Base-by-base conservation (phyloP, 768 basidiomycete genomes). In the Suillus spraguei region DNA sequence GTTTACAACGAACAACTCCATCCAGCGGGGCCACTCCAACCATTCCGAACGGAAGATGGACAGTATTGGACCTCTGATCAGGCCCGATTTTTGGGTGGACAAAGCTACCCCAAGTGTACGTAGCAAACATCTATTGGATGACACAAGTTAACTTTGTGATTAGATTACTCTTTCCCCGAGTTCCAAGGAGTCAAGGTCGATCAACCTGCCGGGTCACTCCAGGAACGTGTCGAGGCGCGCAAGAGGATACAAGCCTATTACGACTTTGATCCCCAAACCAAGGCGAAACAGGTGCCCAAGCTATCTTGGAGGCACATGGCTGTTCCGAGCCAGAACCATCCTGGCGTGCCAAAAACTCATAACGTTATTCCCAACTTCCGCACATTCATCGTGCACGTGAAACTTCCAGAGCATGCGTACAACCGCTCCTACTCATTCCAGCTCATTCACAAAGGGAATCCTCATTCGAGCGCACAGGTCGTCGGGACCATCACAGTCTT, bases 121-220 rank as follows among this genome's bases (percentile, higher is more conserved):
- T 41, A 22, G 10, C 2, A n/a, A 9, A 16, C 22, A 5, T 41
- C 11, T 6, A 17, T 47, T 17, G 32, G n/a, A 7, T 11, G 3
- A 22, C 35, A 42, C 64, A 10, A 1, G n/a, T 33, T 39, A 32
- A 36, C 16, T 60, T 42, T 5, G 28, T 28, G 11, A 32, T 20
- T 33, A 74, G 73, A 71, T 14, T 74, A 74, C 55, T 70, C 74
- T 14, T 74, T 75, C 52, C 59, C 65, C n/a, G 64, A 67, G 42
- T 69, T 74, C 38, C 44, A 56, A 54, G 71, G 72, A 22, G 59
- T 74, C 20, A 68, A 74, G 35, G 73, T 76, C 9, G 67, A 76
- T 52, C 59, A 63, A 42, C 49, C 69, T 0, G 54, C 71, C 5
- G 32, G 50, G 3, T 60, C n/a, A 28, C 47, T 60, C 8, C 38